Base-by-base conservation (phyloP, 1,284 basidiomycete species). In the Cutaneotrichosporon sp. region DNA sequence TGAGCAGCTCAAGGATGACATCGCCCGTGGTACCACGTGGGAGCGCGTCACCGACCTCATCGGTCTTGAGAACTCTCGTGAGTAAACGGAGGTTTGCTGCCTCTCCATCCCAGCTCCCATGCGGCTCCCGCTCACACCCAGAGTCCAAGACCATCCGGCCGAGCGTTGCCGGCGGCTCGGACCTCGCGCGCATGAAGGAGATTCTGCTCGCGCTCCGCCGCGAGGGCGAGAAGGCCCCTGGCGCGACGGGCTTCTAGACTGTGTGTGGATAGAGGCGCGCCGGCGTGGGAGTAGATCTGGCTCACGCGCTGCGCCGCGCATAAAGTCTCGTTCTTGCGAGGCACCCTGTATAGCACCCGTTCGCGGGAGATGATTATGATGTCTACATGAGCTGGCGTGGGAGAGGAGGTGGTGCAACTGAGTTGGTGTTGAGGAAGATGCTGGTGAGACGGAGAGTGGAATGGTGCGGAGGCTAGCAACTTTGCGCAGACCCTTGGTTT, bases 11-110 rank as follows among this genome's bases (percentile, higher is more conserved):
- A 86, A 87, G 25, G 87, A 89, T 56, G 87, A 89, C 24, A 85
- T 99, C 59, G 89, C 92, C 0, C 84, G 87, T 63, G 97, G 95
- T 36, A 97, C 95, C 22, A 95, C 95, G 7, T 99, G 97, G 97
- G 87, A 93, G 70, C 88, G 95, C 29, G 95, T 99, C 73, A 89
- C 89, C 74, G 89, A 89, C 53, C 81, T 90, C 58, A 81, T 98
- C 62, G 92, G 95, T 67, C 84, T 99, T 47, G 87, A 97, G 79
- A 97, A 98, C 80, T 97, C 93, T 61, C 92, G 84, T 80, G 57
- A 69, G 77, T 75, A 31, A 8, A 24, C 18, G 18, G 5, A 18
- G 18, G 18, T n/a, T n/a, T n/a, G 7, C 18, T n/a, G 38, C 18
- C 5, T 9, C 29, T n/a, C 38, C 18, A 14, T 42, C 18, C n/a